Base-by-base conservation (phyloP, 1,139 yeast species). In the Eremothecium sinecaudum region DNA sequence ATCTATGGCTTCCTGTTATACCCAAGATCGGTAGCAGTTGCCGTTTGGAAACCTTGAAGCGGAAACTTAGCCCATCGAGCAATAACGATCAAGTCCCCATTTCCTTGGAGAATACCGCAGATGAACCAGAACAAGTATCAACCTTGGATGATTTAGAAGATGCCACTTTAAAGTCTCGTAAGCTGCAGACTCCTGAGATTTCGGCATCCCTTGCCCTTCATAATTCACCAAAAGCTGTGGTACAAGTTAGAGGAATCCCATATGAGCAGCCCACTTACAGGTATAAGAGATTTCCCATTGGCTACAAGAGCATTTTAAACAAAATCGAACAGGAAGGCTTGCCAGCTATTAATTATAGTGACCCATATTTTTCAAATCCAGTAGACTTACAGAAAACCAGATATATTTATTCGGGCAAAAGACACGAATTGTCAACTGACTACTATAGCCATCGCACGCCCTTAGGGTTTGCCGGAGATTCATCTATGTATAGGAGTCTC, bases 351-450 rank as follows among this genome's bases (percentile, higher is more conserved):
- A 67, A 74, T 14, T 79, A 79, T 48, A 41, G 47, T 2, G 80
- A 73, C 40, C 94, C 95, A 0, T 74, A 60, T 44, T 86, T 73
- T 47, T 69, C 76, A 16, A 62, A 66, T 20, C 55, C 62, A 0
- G 50, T 53, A 1, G 82, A 80, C 43, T 61, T 72, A 4, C 77
- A 79, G 2, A 35, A 57, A 1, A 62, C 61, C 18, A 77, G 92
- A 0, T 66, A 77, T 39, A 56, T 72, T 2, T 77, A 75, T 57
- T 86, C 87, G 0, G 86, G 86, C 14, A 73, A 68, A 39, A 73
- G 70, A 43, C 75, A 76, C 41, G 60, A 46, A 10, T 37, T 62
- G 3, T 38, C 44, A 2, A 58, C 64, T 0, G 43, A 41, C 5
- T 53, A 56, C 16, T 26, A 56, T 4, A 39, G 47, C 5, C 34